Evolutionary conservation across 371 early-diverging fungal genomes (phyloP), one percentile per base, ranked within the genome.

Genomic region (Lichtheimia hyalospora): DNA sequence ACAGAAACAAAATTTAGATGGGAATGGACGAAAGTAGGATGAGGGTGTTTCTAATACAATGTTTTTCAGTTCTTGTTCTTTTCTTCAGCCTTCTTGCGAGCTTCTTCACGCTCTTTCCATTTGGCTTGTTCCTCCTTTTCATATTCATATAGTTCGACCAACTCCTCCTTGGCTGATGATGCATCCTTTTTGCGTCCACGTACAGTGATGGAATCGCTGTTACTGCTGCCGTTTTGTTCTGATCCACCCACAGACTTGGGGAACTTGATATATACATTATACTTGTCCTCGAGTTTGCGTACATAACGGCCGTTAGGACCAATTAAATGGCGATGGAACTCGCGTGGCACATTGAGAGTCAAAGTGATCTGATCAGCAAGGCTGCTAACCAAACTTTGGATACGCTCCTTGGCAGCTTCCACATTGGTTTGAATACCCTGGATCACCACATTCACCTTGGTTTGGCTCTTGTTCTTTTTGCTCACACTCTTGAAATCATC

Each of bases 401-500:
- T 81, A 57, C 88, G 89, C 39, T 81, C 82, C 70, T 89, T 88
- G 49, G 90, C 93, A 5, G 85, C 79, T 52, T 82, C 87, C 3
- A 90, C 93, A 69, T 89, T 92, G 60, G 84, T 77, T 71, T 88
- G 84, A 64, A 86, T 84, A 39, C 97, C 97, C 64, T 88, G 84
- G 49, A 97, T 85, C 5, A 79, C 82, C 16, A 96, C 89, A 63
- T 83, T 86, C 61, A 84, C 62, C 54, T 69, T 69, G 48, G 75
- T 76, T 34, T 75, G 62, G 7, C 52, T 49, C 63, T 65, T 70
- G 62, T 62, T 80, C 75, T 59, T 74, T 70, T 69, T 83, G 71
- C 54, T 54, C 57, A 66, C n/a, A 60, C 57, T 52, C 16, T 24
- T 60, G 52, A 60, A 62, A 28, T 52, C 63, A 28, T 69, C 81